Percentiles rank a stretch among this genome's conserved stretches.
Evolutionary conservation across 768 basidiomycete genomes (phyloP).

Genomic region (Agrocybe praecox): DNA sequence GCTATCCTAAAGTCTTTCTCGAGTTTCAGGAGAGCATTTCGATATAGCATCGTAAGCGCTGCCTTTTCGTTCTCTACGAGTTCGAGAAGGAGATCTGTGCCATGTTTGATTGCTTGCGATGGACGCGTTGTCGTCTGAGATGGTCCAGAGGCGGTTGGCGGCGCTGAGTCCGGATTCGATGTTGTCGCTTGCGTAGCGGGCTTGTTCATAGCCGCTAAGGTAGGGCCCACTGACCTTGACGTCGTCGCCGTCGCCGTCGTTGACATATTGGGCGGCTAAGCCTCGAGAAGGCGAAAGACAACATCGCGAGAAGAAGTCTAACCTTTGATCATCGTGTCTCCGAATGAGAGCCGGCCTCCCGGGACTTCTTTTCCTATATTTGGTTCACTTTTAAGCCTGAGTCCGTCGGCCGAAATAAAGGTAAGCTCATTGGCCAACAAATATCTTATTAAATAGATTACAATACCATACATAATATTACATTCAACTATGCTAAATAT

Average conservation of each 20-base stretch:
- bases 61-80: conserved; percentile 21
- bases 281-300: not conserved
- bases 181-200: not conserved
- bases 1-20: conserved; percentile 2
- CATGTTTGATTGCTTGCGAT: conserved; percentile 17
- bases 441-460: too few relatives aligned
- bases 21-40: conserved; percentile 5
- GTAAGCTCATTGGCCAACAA: too few relatives aligned
- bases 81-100: conserved; percentile 18
- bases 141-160: not conserved
- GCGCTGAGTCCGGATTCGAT: not conserved
- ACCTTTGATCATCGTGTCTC: too few relatives aligned
- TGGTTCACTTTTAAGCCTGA: too few relatives aligned
- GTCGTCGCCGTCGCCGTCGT: not conserved
- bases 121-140: not conserved
- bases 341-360: too few relatives aligned
- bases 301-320: not conserved
- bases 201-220: not conserved
- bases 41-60: conserved; percentile 6
- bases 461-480: too few relatives aligned
- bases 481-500: too few relatives aligned
- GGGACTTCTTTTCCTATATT: too few relatives aligned
- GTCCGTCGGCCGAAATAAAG: too few relatives aligned
- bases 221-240: not conserved
- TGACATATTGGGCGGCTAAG: not conserved